These are phyloP conservation scores for Lasiodiplodia sp. DNA, from an alignment of 2,329 filamentous ascomycete genomes.

Conservation along the genomic window DNA sequence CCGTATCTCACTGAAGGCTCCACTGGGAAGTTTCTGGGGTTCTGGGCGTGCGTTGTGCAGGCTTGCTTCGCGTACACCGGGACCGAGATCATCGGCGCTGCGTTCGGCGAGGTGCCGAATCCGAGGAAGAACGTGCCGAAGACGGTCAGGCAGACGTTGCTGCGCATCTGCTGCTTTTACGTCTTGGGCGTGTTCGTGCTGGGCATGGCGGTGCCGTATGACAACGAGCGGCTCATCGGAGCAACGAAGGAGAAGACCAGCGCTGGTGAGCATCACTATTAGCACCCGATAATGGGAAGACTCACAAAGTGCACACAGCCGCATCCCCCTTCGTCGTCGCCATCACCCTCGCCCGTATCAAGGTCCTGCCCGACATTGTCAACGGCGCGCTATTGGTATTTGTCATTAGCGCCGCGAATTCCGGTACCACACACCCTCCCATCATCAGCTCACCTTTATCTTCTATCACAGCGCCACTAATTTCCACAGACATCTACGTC, in stretches of 20 bases:
- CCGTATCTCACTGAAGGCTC: conserved; percentile 51
- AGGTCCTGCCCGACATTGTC: conserved; percentile 47
- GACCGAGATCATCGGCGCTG: conserved; percentile 54
- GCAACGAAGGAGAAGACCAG: conserved; percentile 45
- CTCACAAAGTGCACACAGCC: neutral
- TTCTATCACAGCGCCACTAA: no score
- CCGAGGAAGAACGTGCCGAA: conserved; percentile 72
- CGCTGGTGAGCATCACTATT: conserved; percentile 41
- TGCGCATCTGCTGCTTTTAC: conserved; percentile 54
- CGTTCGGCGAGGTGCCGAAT: conserved; percentile 68
- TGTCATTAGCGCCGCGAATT: conserved; percentile 31
- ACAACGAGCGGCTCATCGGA: conserved; percentile 57
- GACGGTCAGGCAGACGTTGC: conserved; percentile 53
- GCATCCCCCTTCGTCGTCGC: conserved; percentile 66
- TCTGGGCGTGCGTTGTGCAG: conserved; percentile 61
- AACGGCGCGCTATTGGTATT: conserved; percentile 33
- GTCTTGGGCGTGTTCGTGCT: conserved; percentile 59
- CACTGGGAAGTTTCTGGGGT: conserved; percentile 54
- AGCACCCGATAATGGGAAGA: no score
- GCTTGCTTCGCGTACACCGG: conserved; percentile 76
- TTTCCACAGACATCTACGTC: conserved; percentile 76
- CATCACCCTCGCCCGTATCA: conserved; percentile 52
- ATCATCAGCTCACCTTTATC: conserved; percentile 57
- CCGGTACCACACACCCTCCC: conserved; percentile 48
- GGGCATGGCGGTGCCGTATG: conserved; percentile 63